Percentiles rank a stretch among this genome's conserved stretches.
Evolutionary conservation across 805 yeast genomes (phyloP).

Genomic region (Saccharomyces paradoxus): DNA sequence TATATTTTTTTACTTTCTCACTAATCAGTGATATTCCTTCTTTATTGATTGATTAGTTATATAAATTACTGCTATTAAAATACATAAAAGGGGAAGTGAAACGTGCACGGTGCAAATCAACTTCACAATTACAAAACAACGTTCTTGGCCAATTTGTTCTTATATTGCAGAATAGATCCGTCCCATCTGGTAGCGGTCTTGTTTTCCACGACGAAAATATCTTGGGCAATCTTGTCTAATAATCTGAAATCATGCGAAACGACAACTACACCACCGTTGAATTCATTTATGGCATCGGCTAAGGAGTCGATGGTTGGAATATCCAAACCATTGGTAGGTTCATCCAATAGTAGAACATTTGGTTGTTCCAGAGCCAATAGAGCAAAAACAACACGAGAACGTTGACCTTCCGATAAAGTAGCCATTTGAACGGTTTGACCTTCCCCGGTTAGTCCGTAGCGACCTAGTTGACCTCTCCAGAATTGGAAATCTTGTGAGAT

Average conservation of each 20-base stretch:
- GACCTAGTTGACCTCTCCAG: slow-evolving; percentile 96
- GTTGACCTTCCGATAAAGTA: slow-evolving; percentile 96
- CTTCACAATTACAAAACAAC: slow-evolving; percentile 52
- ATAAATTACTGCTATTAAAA: neutral
- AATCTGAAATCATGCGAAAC: slow-evolving; percentile 99
- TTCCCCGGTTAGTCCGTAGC: slow-evolving; percentile 97
- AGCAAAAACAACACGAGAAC: slow-evolving; percentile 97
- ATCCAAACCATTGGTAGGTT: slow-evolving; percentile 99
- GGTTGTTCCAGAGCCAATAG: slow-evolving; percentile 91
- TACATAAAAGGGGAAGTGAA: neutral
- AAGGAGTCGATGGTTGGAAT: slow-evolving; percentile 96
- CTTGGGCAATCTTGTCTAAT: slow-evolving; percentile 94
- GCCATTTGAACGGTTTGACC: slow-evolving; percentile 98
- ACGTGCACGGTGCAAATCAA: neutral
- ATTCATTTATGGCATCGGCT: slow-evolving; percentile 90
- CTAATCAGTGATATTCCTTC: neutral
- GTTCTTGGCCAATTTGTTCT: slow-evolving; percentile 86
- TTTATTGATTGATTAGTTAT: neutral
- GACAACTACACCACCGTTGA: slow-evolving; percentile 96
- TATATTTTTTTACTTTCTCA: neutral
- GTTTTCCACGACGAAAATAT: slow-evolving; percentile 91
- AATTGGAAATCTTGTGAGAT: slow-evolving; percentile 97
- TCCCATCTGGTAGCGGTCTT: slow-evolving; percentile 96
- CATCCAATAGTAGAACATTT: slow-evolving; percentile 89
- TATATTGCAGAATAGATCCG: slow-evolving; percentile 81